Evolutionary conservation across 176 grass and related monocot species (phyloP).

Genomic region (Oryza rufipogon): DNA sequence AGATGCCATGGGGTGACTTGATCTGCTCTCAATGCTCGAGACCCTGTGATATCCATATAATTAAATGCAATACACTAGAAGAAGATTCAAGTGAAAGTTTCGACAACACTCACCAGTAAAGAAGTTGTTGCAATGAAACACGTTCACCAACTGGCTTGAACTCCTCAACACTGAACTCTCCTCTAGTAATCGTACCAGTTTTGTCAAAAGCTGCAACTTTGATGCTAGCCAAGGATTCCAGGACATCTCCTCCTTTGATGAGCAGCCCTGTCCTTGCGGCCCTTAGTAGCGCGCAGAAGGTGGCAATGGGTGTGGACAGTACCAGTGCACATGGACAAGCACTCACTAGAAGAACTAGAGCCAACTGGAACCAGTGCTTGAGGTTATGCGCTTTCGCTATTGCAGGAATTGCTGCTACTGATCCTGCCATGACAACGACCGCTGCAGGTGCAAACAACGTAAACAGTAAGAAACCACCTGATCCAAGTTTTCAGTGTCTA

Average conservation of each 20-base stretch:
- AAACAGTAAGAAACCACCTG: slow-evolving; percentile 26
- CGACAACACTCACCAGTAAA: slow-evolving; percentile 57
- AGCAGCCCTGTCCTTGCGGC: slow-evolving; percentile 77
- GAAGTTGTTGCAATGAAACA: slow-evolving; percentile 55
- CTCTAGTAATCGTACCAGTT: slow-evolving; percentile 92
- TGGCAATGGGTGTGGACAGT: slow-evolving; percentile 86
- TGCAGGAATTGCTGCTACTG: slow-evolving; percentile 71
- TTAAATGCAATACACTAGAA: slow-evolving; percentile 14
- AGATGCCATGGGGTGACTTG: slow-evolving; percentile 94
- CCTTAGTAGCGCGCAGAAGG: slow-evolving; percentile 87
- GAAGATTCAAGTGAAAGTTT: background rate
- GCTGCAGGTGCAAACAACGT: slow-evolving; percentile 58
- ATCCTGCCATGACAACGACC: slow-evolving; percentile 67
- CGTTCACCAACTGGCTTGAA: slow-evolving; percentile 45
- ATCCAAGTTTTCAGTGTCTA: background rate
- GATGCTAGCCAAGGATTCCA: slow-evolving; percentile 71
- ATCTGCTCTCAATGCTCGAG: slow-evolving; percentile 93
- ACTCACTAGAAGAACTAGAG: slow-evolving; percentile 88
- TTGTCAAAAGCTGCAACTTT: slow-evolving; percentile 91
- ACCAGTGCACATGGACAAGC: slow-evolving; percentile 93
- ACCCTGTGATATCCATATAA: slow-evolving; percentile 60
- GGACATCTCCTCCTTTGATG: slow-evolving; percentile 93
- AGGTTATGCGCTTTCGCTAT: slow-evolving; percentile 46
- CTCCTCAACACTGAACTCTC: slow-evolving; percentile 79
- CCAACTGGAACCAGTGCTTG: slow-evolving; percentile 66